Evolutionary conservation across 768 basidiomycete genomes (phyloP).

Genomic region (Boletus insuetus): DNA sequence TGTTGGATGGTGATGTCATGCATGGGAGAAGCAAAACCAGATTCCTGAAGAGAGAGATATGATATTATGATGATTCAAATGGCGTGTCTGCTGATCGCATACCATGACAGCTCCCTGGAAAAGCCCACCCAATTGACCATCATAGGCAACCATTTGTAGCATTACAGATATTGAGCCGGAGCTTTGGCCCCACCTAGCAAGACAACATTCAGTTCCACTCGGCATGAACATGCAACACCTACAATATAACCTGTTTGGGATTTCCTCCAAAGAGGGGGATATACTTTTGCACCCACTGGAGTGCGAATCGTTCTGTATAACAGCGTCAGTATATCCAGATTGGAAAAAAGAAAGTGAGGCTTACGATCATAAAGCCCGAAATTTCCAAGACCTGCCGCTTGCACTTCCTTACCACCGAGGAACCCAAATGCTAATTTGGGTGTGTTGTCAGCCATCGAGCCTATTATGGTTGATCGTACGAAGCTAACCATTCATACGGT

Average conservation of each 20-base stretch:
- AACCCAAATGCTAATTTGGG: conserved; percentile 27
- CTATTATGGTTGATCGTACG: not conserved
- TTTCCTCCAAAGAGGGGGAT: not conserved
- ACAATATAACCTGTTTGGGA: conserved; percentile 12
- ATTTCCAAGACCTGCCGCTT: not conserved
- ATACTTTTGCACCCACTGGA: conserved; percentile 1
- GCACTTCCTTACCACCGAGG: conserved; percentile 19
- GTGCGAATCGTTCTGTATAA: not conserved
- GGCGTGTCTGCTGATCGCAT: not conserved
- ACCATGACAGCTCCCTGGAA: conserved; percentile 22
- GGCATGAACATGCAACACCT: not conserved
- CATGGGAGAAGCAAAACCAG: conserved; percentile 8
- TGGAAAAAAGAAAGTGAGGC: not conserved
- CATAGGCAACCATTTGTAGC: conserved; percentile 5
- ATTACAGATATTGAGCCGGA: not conserved
- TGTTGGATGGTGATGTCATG: conserved; percentile 1
- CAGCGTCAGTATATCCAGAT: not conserved
- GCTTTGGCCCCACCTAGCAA: not conserved
- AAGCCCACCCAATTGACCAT: conserved; percentile 11
- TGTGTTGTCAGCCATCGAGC: not conserved
- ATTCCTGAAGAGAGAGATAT: conserved; percentile 1
- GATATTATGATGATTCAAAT: not conserved
- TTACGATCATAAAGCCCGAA: conserved; percentile 33
- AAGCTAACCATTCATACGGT: conserved; percentile 17
- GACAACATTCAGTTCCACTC: not conserved